Percentiles rank a stretch among this genome's conserved stretches.
Conservation (phyloP, 163 green algal genomes). For the Volvox carteri region DNA sequence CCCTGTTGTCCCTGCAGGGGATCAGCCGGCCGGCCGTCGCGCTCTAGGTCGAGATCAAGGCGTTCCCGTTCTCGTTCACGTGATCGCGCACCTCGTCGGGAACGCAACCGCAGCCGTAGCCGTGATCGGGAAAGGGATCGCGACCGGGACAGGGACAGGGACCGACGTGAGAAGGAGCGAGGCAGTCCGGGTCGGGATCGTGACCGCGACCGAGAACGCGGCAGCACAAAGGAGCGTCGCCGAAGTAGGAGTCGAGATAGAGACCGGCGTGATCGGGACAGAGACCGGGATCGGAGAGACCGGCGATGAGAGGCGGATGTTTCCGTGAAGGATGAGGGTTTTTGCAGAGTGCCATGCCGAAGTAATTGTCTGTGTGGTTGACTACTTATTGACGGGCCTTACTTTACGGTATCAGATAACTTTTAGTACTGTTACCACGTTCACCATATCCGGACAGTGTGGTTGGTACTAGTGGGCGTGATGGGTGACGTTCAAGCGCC, state of each 20-base stretch:
- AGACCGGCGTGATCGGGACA: neutral
- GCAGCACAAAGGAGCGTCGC: constrained; percentile 11
- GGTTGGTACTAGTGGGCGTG: too few species aligned
- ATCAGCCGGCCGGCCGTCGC: neutral
- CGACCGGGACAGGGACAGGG: neutral
- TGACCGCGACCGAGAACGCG: constrained; percentile 8
- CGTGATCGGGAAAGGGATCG: neutral
- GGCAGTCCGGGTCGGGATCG: neutral
- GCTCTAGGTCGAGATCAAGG: constrained; percentile 20
- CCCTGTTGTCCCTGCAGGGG: neutral
- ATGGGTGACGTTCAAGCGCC: too few species aligned
- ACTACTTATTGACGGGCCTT: too few species aligned
- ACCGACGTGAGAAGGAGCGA: neutral
- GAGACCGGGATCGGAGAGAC: constrained; percentile 18
- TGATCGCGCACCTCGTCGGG: neutral
- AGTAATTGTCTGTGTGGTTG: too few species aligned
- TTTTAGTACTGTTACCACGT: too few species aligned
- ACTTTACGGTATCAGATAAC: too few species aligned
- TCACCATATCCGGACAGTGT: too few species aligned
- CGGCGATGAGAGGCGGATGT: neutral
- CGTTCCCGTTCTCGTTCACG: constrained; percentile 7
- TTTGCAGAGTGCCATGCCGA: neutral
- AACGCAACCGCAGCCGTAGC: constrained; percentile 25
- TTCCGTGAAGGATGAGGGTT: too few species aligned
- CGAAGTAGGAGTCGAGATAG: constrained; percentile 14